These are phyloP conservation scores for Hordeum marinum DNA, from an alignment of 176 grass and related monocot genomes.

Conservation along the genomic window DNA sequence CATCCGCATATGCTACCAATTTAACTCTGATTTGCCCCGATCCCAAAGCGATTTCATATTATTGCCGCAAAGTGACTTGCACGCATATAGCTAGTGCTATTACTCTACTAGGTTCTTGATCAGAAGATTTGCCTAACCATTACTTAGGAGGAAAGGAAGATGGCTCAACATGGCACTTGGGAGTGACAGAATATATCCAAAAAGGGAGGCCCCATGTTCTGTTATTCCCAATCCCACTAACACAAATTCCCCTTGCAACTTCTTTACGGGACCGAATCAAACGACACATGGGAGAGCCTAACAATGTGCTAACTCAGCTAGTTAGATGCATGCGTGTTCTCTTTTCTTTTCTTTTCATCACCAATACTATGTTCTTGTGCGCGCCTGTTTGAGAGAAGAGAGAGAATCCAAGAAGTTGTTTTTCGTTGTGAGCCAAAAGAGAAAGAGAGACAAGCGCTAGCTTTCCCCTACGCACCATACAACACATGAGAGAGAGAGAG, in stretches of 20 bases:
- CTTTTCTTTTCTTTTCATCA: slow-evolving; percentile 2
- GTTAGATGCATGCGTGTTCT: background rate
- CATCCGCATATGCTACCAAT: background rate
- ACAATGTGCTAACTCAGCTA: slow-evolving; percentile 26
- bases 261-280: slow-evolving; percentile 73
- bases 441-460: slow-evolving; percentile 23
- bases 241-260: slow-evolving; percentile 68
- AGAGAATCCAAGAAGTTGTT: slow-evolving; percentile 33
- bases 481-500: background rate
- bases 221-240: slow-evolving; percentile 75
- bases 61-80: background rate
- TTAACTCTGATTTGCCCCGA: background rate
- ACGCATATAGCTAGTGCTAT: background rate
- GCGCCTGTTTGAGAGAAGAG: background rate
- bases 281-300: slow-evolving; percentile 48
- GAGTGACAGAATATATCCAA: slow-evolving; percentile 58
- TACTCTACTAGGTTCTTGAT: background rate
- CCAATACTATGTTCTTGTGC: background rate
- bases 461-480: slow-evolving; percentile 9
- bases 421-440: slow-evolving; percentile 13
- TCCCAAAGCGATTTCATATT: background rate
- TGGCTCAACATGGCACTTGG: slow-evolving; percentile 28
- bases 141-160: slow-evolving; percentile 25
- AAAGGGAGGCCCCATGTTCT: slow-evolving; percentile 68
- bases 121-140: background rate